These are phyloP conservation scores for Vitis vinifera DNA, from an alignment of 164 flowering plant genomes.

Conservation along the genomic window DNA sequence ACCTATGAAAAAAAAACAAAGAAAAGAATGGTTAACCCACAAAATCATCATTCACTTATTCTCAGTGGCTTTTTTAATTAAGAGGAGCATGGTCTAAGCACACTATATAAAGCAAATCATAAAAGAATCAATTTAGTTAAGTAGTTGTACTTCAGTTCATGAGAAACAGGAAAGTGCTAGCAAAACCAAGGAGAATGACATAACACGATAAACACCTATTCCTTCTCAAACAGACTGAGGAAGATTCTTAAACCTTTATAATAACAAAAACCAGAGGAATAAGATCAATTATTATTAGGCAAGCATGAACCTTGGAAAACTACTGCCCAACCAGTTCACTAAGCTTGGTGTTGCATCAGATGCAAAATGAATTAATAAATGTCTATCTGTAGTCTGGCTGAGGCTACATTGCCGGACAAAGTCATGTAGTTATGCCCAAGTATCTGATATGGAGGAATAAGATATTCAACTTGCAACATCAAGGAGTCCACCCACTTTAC, in stretches of 20 bases:
- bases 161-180: background rate
- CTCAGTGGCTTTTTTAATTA: too few relatives aligned
- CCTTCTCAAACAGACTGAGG: background rate
- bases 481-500: too few relatives aligned
- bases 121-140: background rate
- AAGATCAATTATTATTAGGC: background rate
- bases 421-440: too few relatives aligned
- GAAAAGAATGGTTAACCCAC: background rate
- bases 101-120: too few relatives aligned
- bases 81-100: too few relatives aligned
- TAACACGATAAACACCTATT: background rate
- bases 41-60: background rate
- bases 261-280: too few relatives aligned
- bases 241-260: too few relatives aligned
- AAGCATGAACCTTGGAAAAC: background rate
- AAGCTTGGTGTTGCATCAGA: background rate
- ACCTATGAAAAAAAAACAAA: slow-evolving; percentile 30
- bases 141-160: background rate
- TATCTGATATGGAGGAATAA: too few relatives aligned
- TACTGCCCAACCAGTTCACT: background rate
- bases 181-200: background rate
- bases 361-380: background rate
- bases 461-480: too few relatives aligned
- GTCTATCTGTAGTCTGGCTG: background rate
- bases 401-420: background rate